These are phyloP conservation scores for Yamadazyma jaroonii DNA, from an alignment of 1,139 yeast species.

Conservation along the genomic window DNA sequence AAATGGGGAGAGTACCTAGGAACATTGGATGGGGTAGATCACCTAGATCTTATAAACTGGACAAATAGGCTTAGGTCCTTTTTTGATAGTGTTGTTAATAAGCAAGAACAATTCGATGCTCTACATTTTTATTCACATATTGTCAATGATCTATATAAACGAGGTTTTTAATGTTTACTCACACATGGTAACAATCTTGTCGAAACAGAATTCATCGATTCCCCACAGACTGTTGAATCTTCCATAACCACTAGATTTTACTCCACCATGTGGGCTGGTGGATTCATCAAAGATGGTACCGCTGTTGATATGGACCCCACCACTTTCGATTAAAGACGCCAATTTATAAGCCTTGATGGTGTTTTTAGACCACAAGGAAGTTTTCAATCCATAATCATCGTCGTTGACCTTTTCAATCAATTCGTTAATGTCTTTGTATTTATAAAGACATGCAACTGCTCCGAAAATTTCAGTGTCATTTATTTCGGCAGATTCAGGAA, in stretches of 20 bases:
- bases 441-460: conserved; percentile 40
- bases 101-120: conserved; percentile 57
- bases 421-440: conserved; percentile 29
- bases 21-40: conserved; percentile 76
- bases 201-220: conserved; percentile 37
- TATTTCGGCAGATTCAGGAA: conserved; percentile 32
- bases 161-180: conserved; percentile 49
- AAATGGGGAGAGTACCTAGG: conserved; percentile 86
- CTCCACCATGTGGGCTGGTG: conserved; percentile 56
- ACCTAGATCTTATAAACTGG: conserved; percentile 84
- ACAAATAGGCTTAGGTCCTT: conserved; percentile 49
- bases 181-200: conserved; percentile 33
- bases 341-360: conserved; percentile 33
- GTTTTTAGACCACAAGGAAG: conserved; percentile 54
- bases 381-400: conserved; percentile 46
- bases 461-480: conserved; percentile 44
- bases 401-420: conserved; percentile 29
- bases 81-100: conserved; percentile 30
- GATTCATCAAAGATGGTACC: conserved; percentile 50
- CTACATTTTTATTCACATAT: conserved; percentile 73
- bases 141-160: conserved; percentile 63
- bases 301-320: conserved; percentile 53
- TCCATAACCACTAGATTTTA: conserved; percentile 50
- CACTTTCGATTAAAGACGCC: conserved; percentile 38
- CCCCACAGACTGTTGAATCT: conserved; percentile 54